Base-by-base conservation (phyloP, 331 rosid species). In the Quercus lobata region DNA sequence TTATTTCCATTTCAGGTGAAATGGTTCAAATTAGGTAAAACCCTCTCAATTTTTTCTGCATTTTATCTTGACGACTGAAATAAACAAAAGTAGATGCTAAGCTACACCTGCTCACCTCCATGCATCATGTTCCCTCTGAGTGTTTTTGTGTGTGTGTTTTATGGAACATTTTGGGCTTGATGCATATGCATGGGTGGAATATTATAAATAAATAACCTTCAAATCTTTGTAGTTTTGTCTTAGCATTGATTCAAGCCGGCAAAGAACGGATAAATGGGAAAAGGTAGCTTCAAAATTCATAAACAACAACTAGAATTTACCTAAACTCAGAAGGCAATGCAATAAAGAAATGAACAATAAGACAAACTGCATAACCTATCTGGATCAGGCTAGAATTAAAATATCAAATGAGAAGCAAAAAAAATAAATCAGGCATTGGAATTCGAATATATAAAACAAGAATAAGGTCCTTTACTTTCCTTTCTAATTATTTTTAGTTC, bases 221-320 rank as follows among this genome's bases (percentile, higher is more conserved):
- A 34, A 78, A n/a, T 69, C 74, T 49, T 54, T 60, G 76, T 63
- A 79, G 44, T 14, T 65, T 72, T 76, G 79, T 84, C 79, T 76
- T 60, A 69, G 46, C 70, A 65, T 61, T 82, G 80, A 57, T 32
- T 71, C 57, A 71, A 81, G 68, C 72, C 56, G 80, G 76, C 81
- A 81, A 57, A 65, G 75, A 71, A 69, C 71, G 75, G 68, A 78
- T 15, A 71, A 81, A 19, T 56, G 65, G 76, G 79, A 57, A 73
- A 85, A 75, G 82, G 69, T 82, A 71, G 70, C 57, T 66, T 76
- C 77, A 78, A 83, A 81, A 81, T 77, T 81, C 76, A 79, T 82
- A 86, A 84, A 84, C 84, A 76, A 80, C 12, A 58, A 69, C 53
- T 72, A 77, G 32, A 79, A 77, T 65, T 80, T 75, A 78, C 34